phyloP scores from a whole-genome alignment of 768 basidiomycete genomes.

The Lactarius indigo region DNA sequence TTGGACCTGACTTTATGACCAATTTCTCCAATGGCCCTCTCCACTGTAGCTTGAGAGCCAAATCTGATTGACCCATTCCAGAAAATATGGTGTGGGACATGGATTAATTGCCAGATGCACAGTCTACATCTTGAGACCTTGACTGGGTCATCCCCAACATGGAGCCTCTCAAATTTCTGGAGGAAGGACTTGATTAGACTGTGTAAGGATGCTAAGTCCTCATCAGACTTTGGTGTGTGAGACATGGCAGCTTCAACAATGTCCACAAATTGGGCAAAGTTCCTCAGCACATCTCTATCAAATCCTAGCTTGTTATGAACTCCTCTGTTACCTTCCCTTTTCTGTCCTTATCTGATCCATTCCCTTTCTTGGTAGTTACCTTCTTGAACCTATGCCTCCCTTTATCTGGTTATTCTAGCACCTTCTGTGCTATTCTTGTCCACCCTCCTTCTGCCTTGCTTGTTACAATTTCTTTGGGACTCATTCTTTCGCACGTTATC shows the following conservation, averaged over 20 bases:
- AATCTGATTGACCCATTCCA: slow-evolving; percentile 37
- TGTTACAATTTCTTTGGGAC: too few relatives aligned
- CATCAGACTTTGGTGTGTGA: neutral
- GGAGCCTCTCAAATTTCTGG: neutral
- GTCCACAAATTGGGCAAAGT: slow-evolving; percentile 5
- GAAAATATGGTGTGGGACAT: slow-evolving; percentile 27
- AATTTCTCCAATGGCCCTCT: slow-evolving; percentile 4
- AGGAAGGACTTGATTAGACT: neutral
- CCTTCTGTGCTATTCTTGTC: too few relatives aligned
- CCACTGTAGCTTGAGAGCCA: slow-evolving; percentile 21
- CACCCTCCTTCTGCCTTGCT: too few relatives aligned
- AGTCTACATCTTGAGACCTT: neutral
- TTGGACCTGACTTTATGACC: neutral
- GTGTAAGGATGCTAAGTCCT: neutral
- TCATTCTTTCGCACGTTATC: too few relatives aligned
- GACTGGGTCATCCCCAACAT: slow-evolving; percentile 1
- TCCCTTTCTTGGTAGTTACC: too few relatives aligned
- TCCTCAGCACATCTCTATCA: slow-evolving; percentile 18
- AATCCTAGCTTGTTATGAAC: too few relatives aligned
- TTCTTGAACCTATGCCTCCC: too few relatives aligned
- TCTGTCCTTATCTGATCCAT: too few relatives aligned
- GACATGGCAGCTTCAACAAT: slow-evolving; percentile 3
- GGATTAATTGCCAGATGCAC: neutral
- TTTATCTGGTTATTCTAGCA: too few relatives aligned
- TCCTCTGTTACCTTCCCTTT: too few relatives aligned